These are phyloP conservation scores for Lichtheimia ornata DNA, from an alignment of 371 early-diverging fungal species.

Conservation along the genomic window DNA sequence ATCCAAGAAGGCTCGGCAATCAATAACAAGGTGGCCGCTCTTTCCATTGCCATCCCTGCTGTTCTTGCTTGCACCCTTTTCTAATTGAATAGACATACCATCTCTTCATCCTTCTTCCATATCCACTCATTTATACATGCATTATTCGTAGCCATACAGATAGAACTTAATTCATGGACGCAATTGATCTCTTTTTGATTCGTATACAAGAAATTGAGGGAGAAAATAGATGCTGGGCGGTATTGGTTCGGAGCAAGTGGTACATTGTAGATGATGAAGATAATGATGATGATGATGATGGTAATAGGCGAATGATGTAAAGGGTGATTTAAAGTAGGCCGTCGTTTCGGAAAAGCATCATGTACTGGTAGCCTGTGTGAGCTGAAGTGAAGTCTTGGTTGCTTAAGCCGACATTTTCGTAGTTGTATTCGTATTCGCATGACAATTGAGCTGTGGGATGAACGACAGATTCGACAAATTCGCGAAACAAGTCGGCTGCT, in stretches of 20 bases:
- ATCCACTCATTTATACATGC: not conserved
- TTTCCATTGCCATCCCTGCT: not conserved
- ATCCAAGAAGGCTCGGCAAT: not conserved
- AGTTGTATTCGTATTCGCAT: conserved; percentile 50
- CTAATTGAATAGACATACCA: not conserved
- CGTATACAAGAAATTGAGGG: no score
- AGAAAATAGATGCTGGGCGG: no score
- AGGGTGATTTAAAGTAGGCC: conserved; percentile 31
- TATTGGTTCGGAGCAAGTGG: no score
- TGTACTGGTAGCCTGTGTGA: conserved; percentile 59
- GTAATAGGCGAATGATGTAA: not conserved
- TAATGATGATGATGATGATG: no score
- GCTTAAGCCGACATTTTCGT: conserved; percentile 47
- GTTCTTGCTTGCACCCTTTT: not conserved
- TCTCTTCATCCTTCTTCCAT: no score
- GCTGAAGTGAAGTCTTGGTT: conserved; percentile 49
- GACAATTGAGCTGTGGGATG: conserved; percentile 49
- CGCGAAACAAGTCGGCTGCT: conserved; percentile 35
- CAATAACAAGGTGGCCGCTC: not conserved
- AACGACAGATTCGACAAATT: conserved; percentile 48
- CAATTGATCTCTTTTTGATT: not conserved
- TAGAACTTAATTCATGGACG: not conserved
- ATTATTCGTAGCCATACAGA: not conserved
- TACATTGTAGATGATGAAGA: no score
- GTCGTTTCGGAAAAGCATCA: conserved; percentile 50